These are phyloP conservation scores for Russula griseocarnosa DNA, from an alignment of 768 basidiomycete species.

Conservation along the genomic window DNA sequence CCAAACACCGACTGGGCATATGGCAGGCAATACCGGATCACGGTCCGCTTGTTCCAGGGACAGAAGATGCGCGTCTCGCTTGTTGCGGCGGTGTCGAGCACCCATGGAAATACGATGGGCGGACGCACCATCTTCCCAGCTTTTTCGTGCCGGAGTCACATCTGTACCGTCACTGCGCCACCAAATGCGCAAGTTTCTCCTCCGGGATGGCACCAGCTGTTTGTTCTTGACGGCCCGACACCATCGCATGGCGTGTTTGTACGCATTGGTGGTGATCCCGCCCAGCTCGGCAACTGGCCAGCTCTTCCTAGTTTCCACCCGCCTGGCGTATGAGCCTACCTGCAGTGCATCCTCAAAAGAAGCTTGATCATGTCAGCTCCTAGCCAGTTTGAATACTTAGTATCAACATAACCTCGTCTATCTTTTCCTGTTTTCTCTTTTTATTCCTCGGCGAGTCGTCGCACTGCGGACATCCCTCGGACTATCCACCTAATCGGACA, in stretches of 20 bases:
- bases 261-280: conserved; percentile 75
- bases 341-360: background rate
- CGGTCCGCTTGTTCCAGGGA: conserved; percentile 41
- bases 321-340: conserved; percentile 49
- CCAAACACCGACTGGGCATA: conserved; percentile 60
- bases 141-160: conserved; percentile 63
- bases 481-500: background rate
- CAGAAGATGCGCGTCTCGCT: conserved; percentile 58
- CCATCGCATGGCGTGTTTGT: conserved; percentile 74
- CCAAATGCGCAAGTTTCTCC: conserved; percentile 65
- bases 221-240: conserved; percentile 72
- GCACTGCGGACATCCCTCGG: background rate
- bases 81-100: conserved; percentile 69
- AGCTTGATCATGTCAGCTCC: background rate
- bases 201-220: conserved; percentile 75
- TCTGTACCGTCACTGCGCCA: conserved; percentile 74
- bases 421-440: background rate
- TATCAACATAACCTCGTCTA: background rate
- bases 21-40: conserved; percentile 51
- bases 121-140: conserved; percentile 68
- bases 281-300: conserved; percentile 69
- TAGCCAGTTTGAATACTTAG: background rate
- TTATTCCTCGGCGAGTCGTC: background rate
- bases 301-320: conserved; percentile 59
- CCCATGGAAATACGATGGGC: conserved; percentile 76